These are phyloP conservation scores for Venturia asperata DNA, from an alignment of 2,329 filamentous ascomycete genomes.

Conservation along the genomic window DNA sequence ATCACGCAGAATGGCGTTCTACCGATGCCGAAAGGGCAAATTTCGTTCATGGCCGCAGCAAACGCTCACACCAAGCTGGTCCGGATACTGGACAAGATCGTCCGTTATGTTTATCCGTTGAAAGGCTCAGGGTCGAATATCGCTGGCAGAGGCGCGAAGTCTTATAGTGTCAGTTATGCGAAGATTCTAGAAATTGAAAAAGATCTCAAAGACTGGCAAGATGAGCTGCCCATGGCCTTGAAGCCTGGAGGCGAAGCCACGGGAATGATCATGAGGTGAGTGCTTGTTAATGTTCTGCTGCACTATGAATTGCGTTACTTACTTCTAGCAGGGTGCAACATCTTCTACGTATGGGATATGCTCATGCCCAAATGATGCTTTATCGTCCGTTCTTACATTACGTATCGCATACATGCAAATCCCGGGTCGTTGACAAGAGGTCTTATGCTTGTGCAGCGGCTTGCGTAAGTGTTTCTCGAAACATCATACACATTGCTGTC, in stretches of 20 bases:
- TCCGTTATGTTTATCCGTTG: conserved; percentile 57
- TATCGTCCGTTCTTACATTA: conserved; percentile 82
- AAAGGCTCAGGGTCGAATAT: conserved; percentile 37
- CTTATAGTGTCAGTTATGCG: conserved; percentile 57
- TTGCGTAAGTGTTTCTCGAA: conserved; percentile 58
- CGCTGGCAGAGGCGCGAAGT: conserved; percentile 34
- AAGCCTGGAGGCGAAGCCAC: conserved; percentile 71
- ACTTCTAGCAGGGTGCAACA: conserved; percentile 53
- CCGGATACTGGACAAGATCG: conserved; percentile 53
- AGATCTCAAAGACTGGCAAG: conserved; percentile 57
- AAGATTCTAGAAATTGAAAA: conserved; percentile 58
- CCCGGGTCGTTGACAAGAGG: conserved; percentile 58
- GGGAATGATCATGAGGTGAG: conserved; percentile 68
- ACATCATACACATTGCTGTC: conserved; percentile 72
- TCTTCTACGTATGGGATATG: conserved; percentile 69
- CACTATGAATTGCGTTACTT: not conserved
- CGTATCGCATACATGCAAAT: conserved; percentile 53
- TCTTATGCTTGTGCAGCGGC: conserved; percentile 69
- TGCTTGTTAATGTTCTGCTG: not conserved
- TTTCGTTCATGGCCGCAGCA: conserved; percentile 52
- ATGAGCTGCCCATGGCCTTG: conserved; percentile 64
- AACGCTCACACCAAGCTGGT: conserved; percentile 55
- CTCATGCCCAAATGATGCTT: conserved; percentile 74
- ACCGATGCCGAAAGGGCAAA: conserved; percentile 48
- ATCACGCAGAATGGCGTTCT: conserved; percentile 43